Evolutionary conservation across 768 basidiomycete genomes (phyloP).

Genomic region (Auricularia sp.): DNA sequence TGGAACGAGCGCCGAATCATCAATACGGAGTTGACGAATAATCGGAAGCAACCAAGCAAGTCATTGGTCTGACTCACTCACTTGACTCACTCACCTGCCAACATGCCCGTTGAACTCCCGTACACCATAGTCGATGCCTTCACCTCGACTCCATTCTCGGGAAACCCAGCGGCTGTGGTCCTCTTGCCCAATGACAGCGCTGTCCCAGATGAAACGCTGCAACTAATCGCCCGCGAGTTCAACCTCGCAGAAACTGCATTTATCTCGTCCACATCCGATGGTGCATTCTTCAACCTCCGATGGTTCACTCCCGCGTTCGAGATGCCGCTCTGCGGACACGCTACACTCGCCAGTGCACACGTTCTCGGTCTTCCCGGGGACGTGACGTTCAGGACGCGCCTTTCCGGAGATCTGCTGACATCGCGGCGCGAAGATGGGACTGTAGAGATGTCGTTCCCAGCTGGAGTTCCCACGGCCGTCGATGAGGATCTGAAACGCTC

Average conservation of each 20-base stretch:
- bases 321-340: constrained; percentile 24
- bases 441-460: constrained; percentile 20
- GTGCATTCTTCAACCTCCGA: constrained; percentile 15
- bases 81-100: background rate
- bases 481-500: constrained; percentile 4
- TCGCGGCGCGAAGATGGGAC: constrained; percentile 2
- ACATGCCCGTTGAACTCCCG: constrained; percentile 17
- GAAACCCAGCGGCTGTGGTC: constrained; percentile 26
- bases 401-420: constrained; percentile 16
- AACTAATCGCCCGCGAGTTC: constrained; percentile 21
- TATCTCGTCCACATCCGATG: background rate
- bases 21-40: too few relatives aligned
- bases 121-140: constrained; percentile 24
- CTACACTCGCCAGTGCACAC: constrained; percentile 22
- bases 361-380: constrained; percentile 9
- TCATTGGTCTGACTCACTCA: too few relatives aligned
- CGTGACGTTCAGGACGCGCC: constrained; percentile 13
- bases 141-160: constrained; percentile 17
- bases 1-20: too few relatives aligned
- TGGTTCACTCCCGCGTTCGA: constrained; percentile 22
- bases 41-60: too few relatives aligned
- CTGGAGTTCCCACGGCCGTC: constrained; percentile 4
- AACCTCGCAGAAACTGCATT: constrained; percentile 12
- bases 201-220: constrained; percentile 15
- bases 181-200: constrained; percentile 10